Conservation (phyloP, 352 stramenopile species). For the Globisporangium alternatum region DNA sequence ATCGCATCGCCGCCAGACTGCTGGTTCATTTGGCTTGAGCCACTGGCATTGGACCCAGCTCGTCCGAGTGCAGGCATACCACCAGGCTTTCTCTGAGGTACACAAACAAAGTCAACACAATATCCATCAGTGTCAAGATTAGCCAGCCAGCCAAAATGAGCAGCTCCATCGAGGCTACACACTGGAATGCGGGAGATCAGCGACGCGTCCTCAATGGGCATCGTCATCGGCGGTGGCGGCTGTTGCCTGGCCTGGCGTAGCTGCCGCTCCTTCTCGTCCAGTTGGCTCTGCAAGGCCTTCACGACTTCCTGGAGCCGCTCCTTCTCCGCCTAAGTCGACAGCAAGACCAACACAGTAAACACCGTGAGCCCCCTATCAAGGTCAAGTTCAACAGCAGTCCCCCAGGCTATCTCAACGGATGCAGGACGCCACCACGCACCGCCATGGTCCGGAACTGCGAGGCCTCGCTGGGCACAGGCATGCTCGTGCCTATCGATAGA, state of each 20-base stretch:
- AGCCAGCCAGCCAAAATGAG: not conserved
- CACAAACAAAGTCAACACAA: not conserved
- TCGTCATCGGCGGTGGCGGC: conserved; percentile 3
- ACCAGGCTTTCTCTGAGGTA: conserved; percentile 24
- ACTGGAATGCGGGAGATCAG: conserved; percentile 34
- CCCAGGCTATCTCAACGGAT: not conserved
- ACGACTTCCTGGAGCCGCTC: conserved; percentile 56
- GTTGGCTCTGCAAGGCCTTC: conserved; percentile 44
- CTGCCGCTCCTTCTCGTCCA: conserved; percentile 65
- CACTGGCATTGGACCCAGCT: not conserved
- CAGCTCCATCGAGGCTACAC: not conserved
- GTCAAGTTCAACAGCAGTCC: too few relatives aligned
- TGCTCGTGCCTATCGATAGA: conserved; percentile 14
- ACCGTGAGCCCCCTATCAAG: too few relatives aligned
- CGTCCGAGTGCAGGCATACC: conserved; percentile 14
- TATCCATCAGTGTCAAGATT: not conserved
- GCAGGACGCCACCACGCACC: conserved; percentile 24
- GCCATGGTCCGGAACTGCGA: conserved; percentile 51
- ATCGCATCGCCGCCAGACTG: conserved; percentile 18
- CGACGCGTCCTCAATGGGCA: not conserved
- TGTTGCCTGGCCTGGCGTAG: conserved; percentile 19
- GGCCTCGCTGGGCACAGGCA: conserved; percentile 44
- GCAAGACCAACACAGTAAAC: not conserved
- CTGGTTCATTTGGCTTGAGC: conserved; percentile 5
- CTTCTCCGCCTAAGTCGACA: conserved; percentile 51